A percentile compares a stretch with the other conserved stretches of the same genome.
Evolutionary conservation across 768 basidiomycete species (phyloP).

Genomic region (Sporobolomyces pararoseus): DNA sequence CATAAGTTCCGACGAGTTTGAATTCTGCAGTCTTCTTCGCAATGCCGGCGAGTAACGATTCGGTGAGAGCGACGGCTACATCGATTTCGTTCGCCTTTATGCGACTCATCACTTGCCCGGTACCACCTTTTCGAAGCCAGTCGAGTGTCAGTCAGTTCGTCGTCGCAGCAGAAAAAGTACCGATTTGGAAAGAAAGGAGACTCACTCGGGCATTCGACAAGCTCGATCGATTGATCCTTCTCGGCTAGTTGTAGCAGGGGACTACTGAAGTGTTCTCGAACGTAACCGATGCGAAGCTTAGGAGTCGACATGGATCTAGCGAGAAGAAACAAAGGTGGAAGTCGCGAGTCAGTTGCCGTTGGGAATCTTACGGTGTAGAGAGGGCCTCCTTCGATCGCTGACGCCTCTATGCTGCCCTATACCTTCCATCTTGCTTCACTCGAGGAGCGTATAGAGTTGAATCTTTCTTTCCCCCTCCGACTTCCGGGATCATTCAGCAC

Average conservation of each 20-base stretch:
- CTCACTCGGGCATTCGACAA: conserved; percentile 84
- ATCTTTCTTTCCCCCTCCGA: too few species aligned
- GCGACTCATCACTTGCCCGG: conserved; percentile 74
- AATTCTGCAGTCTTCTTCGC: conserved; percentile 75
- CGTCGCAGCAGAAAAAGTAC: too few species aligned
- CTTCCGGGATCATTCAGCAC: too few species aligned
- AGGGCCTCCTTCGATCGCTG: too few species aligned
- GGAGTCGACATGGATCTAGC: neutral
- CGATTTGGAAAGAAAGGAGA: conserved; percentile 1
- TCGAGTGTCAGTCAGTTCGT: neutral
- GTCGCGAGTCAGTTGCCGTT: neutral
- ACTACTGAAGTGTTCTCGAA: conserved; percentile 70
- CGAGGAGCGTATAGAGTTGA: too few species aligned
- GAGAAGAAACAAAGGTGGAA: neutral
- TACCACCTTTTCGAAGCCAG: too few species aligned
- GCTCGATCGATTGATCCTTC: conserved; percentile 67
- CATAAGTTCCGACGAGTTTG: conserved; percentile 88
- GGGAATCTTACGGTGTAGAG: too few species aligned
- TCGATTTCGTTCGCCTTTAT: conserved; percentile 74
- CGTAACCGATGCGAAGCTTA: conserved; percentile 34
- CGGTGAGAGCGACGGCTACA: conserved; percentile 82
- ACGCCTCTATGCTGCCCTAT: too few species aligned
- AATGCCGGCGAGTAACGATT: conserved; percentile 84
- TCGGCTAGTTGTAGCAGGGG: conserved; percentile 82
- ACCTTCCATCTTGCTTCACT: too few species aligned